These are phyloP conservation scores for Friedmanniomyces simplex DNA, from an alignment of 495 filamentous ascomycete genomes.

Conservation along the genomic window DNA sequence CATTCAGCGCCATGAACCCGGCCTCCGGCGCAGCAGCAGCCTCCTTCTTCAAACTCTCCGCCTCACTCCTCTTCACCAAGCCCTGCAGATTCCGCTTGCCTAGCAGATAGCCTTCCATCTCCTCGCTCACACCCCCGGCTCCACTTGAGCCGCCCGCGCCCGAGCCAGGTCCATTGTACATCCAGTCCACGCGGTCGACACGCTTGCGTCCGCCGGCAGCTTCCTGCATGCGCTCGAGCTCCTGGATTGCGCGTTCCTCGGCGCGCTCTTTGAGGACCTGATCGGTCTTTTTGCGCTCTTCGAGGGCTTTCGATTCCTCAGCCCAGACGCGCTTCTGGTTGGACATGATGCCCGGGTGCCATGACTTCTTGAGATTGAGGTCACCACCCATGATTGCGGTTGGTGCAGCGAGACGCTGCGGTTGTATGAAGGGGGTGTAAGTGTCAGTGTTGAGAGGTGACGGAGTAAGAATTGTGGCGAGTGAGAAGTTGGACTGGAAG, in stretches of 20 bases:
- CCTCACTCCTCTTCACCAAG: slow-evolving; percentile 69
- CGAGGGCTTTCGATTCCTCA: slow-evolving; percentile 84
- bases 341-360: slow-evolving; percentile 74
- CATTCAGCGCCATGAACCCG: slow-evolving; percentile 44
- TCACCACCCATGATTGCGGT: slow-evolving; percentile 62
- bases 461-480: neutral
- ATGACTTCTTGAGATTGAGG: slow-evolving; percentile 95
- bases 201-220: slow-evolving; percentile 69
- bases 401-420: neutral
- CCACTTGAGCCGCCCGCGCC: slow-evolving; percentile 56
- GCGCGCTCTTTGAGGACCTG: slow-evolving; percentile 81
- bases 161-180: slow-evolving; percentile 82
- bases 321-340: slow-evolving; percentile 80
- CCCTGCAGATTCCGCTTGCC: slow-evolving; percentile 83
- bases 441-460: too few relatives aligned
- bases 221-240: slow-evolving; percentile 83
- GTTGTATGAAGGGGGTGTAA: neutral
- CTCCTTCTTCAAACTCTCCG: slow-evolving; percentile 66
- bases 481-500: neutral
- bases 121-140: slow-evolving; percentile 71
- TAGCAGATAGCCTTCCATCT: slow-evolving; percentile 87
- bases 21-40: slow-evolving; percentile 38
- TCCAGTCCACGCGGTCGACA: slow-evolving; percentile 83
- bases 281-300: slow-evolving; percentile 85
- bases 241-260: slow-evolving; percentile 86